Evolutionary conservation across 192 early-diverging fungal species (phyloP).

Genomic region (Umbelopsis sp.): DNA sequence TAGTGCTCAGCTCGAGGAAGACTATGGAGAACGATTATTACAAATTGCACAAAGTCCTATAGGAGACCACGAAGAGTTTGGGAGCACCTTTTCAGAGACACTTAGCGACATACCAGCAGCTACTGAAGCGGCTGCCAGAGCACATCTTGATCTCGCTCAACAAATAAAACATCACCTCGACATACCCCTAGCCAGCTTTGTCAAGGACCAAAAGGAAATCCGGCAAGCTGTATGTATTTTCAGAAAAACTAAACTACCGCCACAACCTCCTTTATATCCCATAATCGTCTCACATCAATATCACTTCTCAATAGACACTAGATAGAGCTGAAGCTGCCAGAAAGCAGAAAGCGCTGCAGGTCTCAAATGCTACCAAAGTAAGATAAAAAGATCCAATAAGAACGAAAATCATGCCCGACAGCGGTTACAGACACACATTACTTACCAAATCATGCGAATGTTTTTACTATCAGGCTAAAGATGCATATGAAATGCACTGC

Average conservation of each 20-base stretch:
- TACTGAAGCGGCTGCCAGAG: constrained; percentile 63
- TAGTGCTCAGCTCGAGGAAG: constrained; percentile 72
- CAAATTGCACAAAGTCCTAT: constrained; percentile 36
- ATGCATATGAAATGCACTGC: constrained; percentile 4
- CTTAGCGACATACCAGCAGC: constrained; percentile 61
- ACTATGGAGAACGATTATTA: constrained; percentile 67
- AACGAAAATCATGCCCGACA: too few relatives aligned
- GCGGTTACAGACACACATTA: too few relatives aligned
- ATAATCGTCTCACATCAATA: neutral
- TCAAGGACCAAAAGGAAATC: constrained; percentile 63
- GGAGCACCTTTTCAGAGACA: constrained; percentile 57
- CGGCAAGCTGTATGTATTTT: constrained; percentile 48
- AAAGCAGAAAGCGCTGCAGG: constrained; percentile 22
- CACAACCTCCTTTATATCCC: neutral
- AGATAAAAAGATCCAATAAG: neutral
- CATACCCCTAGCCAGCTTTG: constrained; percentile 58
- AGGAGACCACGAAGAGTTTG: constrained; percentile 25
- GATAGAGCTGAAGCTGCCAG: constrained; percentile 25
- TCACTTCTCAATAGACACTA: constrained; percentile 10
- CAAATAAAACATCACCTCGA: constrained; percentile 70
- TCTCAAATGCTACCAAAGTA: constrained; percentile 28
- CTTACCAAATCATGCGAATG: neutral
- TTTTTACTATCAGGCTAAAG: neutral
- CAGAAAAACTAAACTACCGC: neutral
- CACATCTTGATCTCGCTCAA: constrained; percentile 68